Base-by-base conservation (phyloP, 164 flowering plant species). In the Stephania cephalantha region DNA sequence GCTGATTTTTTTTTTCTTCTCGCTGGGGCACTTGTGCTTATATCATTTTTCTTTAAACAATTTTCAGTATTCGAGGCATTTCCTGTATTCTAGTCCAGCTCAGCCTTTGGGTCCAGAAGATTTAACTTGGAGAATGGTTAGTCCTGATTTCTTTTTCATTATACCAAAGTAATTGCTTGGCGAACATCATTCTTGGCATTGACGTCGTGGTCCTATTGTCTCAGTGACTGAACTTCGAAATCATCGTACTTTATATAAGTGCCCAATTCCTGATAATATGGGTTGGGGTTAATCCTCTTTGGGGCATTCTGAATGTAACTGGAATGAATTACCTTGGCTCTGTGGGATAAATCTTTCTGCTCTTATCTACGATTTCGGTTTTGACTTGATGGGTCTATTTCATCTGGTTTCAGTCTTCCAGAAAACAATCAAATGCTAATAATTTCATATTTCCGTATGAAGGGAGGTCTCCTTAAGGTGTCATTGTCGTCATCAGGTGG, bases 41-140 rank as follows among this genome's bases (percentile, higher is more conserved):
- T 44, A 74, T 4, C 53, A 11, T 52, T 11, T 42, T 8, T n/a
- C 20, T 35, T 35, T 73, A 66, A 68, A 64, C 11, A 46, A 77
- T 71, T 48, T 79, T 79, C 92, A 94, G 98, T 85, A 88, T 78
- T 83, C 94, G 6, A 86, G 87, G 85, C 97, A 93, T 86, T 95
- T 95, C 79, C 63, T 91, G 8, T 93, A 91, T 79, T 91, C 96
- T 25, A 86, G 83, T 82, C 99, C 99, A 68, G 98, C 99, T 74
- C 92, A 88, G 74, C 94, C 93, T 29, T 73, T 93, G 81, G 98
- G 95, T 74, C 91, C 99, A 1, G 97, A 95, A 85, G 99, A 91
- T 82, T 85, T 95, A 69, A 87, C 82, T 48, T 93, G 99, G 99
- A 87, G 92, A 90, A 92, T 95, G 99, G 98, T 95, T 65, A 80